These are phyloP conservation scores for Apiospora koreana DNA, from an alignment of 2,329 filamentous ascomycete genomes.

Conservation along the genomic window DNA sequence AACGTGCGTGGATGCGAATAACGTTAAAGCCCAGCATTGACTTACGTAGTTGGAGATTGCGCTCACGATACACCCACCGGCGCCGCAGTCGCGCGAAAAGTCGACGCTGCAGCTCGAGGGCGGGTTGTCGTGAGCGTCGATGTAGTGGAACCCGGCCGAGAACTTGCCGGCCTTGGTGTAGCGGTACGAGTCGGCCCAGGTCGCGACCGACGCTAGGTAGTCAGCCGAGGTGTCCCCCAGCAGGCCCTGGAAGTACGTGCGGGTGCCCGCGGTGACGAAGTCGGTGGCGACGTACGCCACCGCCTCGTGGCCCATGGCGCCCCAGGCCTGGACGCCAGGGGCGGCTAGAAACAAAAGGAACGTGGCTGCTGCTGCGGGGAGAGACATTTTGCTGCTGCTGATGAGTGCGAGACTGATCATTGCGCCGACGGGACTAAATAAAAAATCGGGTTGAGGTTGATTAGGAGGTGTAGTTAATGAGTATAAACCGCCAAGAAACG, in stretches of 20 bases:
- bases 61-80: conserved; percentile 61
- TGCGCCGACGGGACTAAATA: neutral
- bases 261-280: conserved; percentile 45
- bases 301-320: conserved; percentile 50
- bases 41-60: conserved; percentile 43
- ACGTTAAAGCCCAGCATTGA: neutral
- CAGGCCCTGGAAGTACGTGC: conserved; percentile 42
- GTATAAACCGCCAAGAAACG: neutral
- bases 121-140: conserved; percentile 65
- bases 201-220: conserved; percentile 50
- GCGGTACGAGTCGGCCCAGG: conserved; percentile 52
- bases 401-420: neutral
- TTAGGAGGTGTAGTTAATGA: neutral
- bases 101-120: conserved; percentile 59
- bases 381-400: conserved; percentile 20
- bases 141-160: conserved; percentile 50
- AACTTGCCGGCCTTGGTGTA: conserved; percentile 47
- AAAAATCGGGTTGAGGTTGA: neutral
- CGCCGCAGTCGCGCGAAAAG: conserved; percentile 62
- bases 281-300: conserved; percentile 54
- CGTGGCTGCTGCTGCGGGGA: conserved; percentile 21
- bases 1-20: too few species aligned
- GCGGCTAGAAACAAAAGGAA: conserved; percentile 23
- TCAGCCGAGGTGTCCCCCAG: conserved; percentile 45
- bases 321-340: conserved; percentile 38